Percentiles rank a stretch among this genome's conserved stretches.
These are phyloP conservation scores for Fraxinus ornus DNA, from an alignment of 305 asterid species.

Conservation along the genomic window DNA sequence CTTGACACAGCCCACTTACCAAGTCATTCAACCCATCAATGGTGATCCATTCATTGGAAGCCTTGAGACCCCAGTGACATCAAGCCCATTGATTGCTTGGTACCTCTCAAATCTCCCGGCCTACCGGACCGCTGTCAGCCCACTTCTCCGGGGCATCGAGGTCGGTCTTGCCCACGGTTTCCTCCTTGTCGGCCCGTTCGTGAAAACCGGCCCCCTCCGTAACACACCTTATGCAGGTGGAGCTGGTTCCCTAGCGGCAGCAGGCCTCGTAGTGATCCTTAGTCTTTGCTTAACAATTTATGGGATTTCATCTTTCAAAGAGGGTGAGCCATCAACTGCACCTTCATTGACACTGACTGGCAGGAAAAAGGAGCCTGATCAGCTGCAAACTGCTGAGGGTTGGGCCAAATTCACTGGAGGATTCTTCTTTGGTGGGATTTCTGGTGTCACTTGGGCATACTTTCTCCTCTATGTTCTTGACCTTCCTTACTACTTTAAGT, in stretches of 20 bases:
- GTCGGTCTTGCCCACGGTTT: conserved; percentile 93
- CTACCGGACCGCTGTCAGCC: conserved; percentile 91
- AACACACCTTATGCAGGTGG: conserved; percentile 61
- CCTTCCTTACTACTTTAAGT: conserved; percentile 84
- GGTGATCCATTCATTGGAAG: conserved; percentile 98
- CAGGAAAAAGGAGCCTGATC: conserved; percentile 82
- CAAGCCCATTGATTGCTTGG: conserved; percentile 98
- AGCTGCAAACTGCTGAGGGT: conserved; percentile 88
- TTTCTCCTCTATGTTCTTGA: conserved; percentile 81
- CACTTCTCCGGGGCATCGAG: conserved; percentile 89
- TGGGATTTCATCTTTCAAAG: conserved; percentile 83
- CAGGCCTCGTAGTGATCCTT: conserved; percentile 77
- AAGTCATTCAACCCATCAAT: conserved; percentile 88
- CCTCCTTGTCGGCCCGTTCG: conserved; percentile 90
- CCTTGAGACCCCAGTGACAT: conserved; percentile 88
- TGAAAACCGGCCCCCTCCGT: conserved; percentile 75
- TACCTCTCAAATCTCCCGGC: conserved; percentile 93
- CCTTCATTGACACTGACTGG: conserved; percentile 86
- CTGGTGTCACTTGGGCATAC: conserved; percentile 90
- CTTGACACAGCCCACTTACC: conserved; percentile 78
- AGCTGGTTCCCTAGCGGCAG: conserved; percentile 93
- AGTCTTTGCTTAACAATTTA: conserved; percentile 79
- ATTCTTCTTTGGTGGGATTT: conserved; percentile 90
- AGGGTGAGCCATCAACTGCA: conserved; percentile 79
- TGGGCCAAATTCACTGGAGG: conserved; percentile 89